phyloP scores from a whole-genome alignment of 768 basidiomycete genomes.

The Pulveroboletus sp. region DNA sequence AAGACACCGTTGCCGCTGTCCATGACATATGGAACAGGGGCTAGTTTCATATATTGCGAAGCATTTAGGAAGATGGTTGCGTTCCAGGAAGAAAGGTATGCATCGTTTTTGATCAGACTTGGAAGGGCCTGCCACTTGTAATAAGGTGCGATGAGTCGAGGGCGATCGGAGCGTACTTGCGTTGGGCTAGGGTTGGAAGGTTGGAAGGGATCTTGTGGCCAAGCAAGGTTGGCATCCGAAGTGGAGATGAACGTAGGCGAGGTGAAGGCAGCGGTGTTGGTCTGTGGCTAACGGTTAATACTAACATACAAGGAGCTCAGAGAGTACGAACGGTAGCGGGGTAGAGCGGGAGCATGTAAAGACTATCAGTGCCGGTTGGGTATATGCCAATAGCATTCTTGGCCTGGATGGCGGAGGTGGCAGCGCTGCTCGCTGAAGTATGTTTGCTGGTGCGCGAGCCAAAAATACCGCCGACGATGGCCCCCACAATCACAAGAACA shows the following conservation, averaged over 20 bases:
- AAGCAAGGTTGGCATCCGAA: constrained; percentile 47
- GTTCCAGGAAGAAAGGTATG: constrained; percentile 89
- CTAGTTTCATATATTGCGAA: constrained; percentile 55
- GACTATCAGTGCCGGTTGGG: constrained; percentile 73
- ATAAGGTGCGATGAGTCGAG: constrained; percentile 83
- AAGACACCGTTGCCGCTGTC: constrained; percentile 91
- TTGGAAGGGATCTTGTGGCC: constrained; percentile 78
- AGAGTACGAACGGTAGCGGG: constrained; percentile 72
- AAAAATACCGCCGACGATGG: constrained; percentile 75
- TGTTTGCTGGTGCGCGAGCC: constrained; percentile 55
- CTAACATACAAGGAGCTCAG: background rate
- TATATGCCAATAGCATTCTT: constrained; percentile 62
- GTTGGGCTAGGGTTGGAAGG: constrained; percentile 61
- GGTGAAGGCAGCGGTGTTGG: constrained; percentile 67
- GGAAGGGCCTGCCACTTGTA: constrained; percentile 91
- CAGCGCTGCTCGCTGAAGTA: constrained; percentile 27
- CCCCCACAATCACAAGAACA: constrained; percentile 58
- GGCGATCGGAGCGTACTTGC: constrained; percentile 68
- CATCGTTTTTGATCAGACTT: constrained; percentile 69
- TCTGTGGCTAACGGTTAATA: constrained; percentile 38
- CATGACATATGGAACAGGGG: constrained; percentile 63
- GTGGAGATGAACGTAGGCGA: constrained; percentile 66
- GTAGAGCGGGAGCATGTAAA: constrained; percentile 79
- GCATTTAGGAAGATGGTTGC: constrained; percentile 87
- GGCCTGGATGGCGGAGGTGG: constrained; percentile 52